Evolutionary conservation across 73 alveolate genomes (phyloP).

Genomic region (Uronychia setigera): DNA sequence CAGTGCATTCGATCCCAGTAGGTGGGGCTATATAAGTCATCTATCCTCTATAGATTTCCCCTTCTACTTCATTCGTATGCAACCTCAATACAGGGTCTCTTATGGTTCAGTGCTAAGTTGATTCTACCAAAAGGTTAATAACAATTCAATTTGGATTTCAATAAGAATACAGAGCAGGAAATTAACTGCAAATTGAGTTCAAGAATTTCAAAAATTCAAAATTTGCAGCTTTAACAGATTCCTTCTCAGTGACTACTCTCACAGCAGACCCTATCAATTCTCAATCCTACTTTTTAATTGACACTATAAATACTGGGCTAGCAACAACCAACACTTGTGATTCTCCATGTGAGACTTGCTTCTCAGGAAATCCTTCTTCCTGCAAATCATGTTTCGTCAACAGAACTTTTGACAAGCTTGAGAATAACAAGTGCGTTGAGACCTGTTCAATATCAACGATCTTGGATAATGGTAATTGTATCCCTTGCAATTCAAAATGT

Average conservation of each 20-base stretch:
- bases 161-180: too few species aligned
- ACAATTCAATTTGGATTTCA: neutral
- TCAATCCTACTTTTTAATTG: conserved; percentile 18
- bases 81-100: neutral
- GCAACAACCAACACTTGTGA: conserved; percentile 26
- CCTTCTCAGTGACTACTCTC: conserved; percentile 23
- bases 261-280: conserved; percentile 4
- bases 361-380: conserved; percentile 10
- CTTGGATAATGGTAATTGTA: conserved; percentile 9
- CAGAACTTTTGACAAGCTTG: conserved; percentile 11
- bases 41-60: conserved; percentile 15
- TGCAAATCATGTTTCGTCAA: conserved; percentile 50
- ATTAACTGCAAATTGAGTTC: too few species aligned
- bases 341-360: conserved; percentile 52
- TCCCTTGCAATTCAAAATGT: conserved; percentile 45
- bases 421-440: conserved; percentile 19
- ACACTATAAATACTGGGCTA: conserved; percentile 20
- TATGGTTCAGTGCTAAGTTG: neutral
- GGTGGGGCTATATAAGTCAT: conserved; percentile 12
- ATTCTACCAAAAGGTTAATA: neutral
- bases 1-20: conserved; percentile 22
- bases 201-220: conserved; percentile 24
- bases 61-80: neutral
- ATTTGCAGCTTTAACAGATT: conserved; percentile 17
- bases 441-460: conserved; percentile 8